Evolutionary conservation across 345 rosid genomes (phyloP), one percentile per base, ranked within the genome.

Genomic region (Nephelium lappaceum): DNA sequence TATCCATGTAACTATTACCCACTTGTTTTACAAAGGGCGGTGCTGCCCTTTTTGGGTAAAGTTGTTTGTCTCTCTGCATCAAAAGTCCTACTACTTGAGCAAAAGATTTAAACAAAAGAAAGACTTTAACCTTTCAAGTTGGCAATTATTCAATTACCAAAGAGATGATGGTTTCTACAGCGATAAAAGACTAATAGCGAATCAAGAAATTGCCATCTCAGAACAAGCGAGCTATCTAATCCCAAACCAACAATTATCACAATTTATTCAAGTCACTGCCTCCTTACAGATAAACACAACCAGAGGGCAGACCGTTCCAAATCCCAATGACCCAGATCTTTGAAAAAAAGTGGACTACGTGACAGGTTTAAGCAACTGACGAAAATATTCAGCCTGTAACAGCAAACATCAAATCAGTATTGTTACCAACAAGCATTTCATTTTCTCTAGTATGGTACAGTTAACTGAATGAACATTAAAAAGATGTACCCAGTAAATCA

Each of bases 311-410:
- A 53, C 66, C 21, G 73, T 83, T 84, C 85, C 86, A 89, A 83
- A 78, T 68, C 85, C 87, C 77, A 68, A 80, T 23, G 58, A 71
- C 73, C 67, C 79, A 73, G 65, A 78, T 66, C 74, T 74, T 76
- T 64, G 47, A 55, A 70, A 72, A 72, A 53, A 24, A 69, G 87
- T 72, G 84, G 85, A 90, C 95, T 94, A 94, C 98, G 95, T 94
- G 39, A 94, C 98, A 78, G 98, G 98, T 78, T 94, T 94, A 75
- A 94, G 97, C 91, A 94, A 89, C 88, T 94, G 98, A 83, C 97
- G 96, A 85, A 94, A 94, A 81, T 94, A 94, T 78, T 92, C 98
- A 43, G 95, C 97, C 98, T 92, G 95, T 71, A 80, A 81, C 23
- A 81, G 31, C 66, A 78, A 84, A 79, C 49, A 49, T 12, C 61